Evolutionary conservation across 2,329 filamentous ascomycete species (phyloP).

Genomic region (Scytalidium sp.): DNA sequence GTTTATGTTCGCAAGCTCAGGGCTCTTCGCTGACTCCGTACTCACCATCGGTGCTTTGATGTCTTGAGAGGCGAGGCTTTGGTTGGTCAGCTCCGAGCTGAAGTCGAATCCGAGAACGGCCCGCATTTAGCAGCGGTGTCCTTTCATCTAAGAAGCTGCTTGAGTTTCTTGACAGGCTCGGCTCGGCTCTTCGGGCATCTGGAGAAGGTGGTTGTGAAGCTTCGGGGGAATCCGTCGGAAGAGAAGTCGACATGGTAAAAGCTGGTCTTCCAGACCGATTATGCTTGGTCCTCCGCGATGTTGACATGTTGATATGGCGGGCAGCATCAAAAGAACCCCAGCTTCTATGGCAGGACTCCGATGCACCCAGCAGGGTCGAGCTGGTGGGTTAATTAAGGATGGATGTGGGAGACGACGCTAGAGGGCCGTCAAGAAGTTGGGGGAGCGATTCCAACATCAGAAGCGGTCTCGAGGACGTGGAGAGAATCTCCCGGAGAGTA

Average conservation of each 20-base stretch:
- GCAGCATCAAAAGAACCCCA: neutral
- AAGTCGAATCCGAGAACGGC: slow-evolving; percentile 23
- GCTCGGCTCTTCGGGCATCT: slow-evolving; percentile 2
- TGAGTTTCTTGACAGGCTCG: slow-evolving; percentile 10
- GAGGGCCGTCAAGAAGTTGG: too few species aligned
- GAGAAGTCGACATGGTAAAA: slow-evolving; percentile 16
- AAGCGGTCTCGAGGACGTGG: too few species aligned
- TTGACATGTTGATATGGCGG: slow-evolving; percentile 4
- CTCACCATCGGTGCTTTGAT: slow-evolving; percentile 22
- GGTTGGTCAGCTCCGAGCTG: slow-evolving; percentile 14
- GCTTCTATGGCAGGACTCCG: neutral
- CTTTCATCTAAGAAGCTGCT: slow-evolving; percentile 25
- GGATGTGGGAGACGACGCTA: too few species aligned
- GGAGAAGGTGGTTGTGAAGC: slow-evolving; percentile 19
- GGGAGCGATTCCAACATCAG: too few species aligned
- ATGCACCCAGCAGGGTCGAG: too few species aligned
- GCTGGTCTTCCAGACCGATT: neutral
- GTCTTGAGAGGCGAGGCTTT: slow-evolving; percentile 19
- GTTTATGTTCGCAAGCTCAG: too few species aligned
- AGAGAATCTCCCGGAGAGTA: too few species aligned
- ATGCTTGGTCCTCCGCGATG: slow-evolving; percentile 5
- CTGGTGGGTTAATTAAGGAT: too few species aligned
- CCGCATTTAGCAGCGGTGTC: slow-evolving; percentile 21
- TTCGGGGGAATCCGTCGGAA: slow-evolving; percentile 12
- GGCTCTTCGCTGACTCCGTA: too few species aligned